Evolutionary conservation across 2,329 filamentous ascomycete genomes (phyloP).

Genomic region (Leptographium procerum): DNA sequence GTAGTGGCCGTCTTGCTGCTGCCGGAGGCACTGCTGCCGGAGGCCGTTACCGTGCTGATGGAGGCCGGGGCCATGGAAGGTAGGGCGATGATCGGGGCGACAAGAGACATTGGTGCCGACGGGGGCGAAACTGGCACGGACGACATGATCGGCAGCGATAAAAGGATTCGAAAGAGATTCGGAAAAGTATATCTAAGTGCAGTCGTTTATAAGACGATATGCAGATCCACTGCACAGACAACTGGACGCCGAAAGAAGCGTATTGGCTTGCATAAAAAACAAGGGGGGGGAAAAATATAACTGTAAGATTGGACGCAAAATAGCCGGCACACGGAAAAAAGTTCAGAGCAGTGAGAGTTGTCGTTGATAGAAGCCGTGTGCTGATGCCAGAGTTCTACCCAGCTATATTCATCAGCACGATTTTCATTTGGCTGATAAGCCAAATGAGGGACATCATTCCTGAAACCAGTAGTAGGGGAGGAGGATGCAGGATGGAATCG

Average conservation of each 20-base stretch:
- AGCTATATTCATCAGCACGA: background rate
- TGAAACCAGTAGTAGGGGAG: background rate
- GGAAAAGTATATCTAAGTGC: background rate
- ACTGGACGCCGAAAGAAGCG: no score
- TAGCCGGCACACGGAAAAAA: background rate
- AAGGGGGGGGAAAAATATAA: background rate
- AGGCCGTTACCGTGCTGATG: background rate
- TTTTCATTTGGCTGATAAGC: background rate
- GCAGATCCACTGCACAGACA: no score
- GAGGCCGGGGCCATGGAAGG: background rate
- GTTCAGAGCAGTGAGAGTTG: background rate
- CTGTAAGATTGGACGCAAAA: no score
- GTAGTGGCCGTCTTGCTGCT: background rate
- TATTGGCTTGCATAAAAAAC: background rate
- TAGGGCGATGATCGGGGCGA: background rate
- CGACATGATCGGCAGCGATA: background rate
- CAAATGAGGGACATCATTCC: background rate
- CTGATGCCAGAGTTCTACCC: background rate
- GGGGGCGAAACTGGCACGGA: background rate
- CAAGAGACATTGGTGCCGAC: background rate
- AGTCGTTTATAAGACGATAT: background rate
- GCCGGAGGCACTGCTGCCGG: background rate
- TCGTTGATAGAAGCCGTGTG: background rate
- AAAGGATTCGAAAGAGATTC: background rate
- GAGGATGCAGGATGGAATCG: background rate